phyloP scores from a whole-genome alignment of 306 rosid species.

The Casuarina cunninghamiana region DNA sequence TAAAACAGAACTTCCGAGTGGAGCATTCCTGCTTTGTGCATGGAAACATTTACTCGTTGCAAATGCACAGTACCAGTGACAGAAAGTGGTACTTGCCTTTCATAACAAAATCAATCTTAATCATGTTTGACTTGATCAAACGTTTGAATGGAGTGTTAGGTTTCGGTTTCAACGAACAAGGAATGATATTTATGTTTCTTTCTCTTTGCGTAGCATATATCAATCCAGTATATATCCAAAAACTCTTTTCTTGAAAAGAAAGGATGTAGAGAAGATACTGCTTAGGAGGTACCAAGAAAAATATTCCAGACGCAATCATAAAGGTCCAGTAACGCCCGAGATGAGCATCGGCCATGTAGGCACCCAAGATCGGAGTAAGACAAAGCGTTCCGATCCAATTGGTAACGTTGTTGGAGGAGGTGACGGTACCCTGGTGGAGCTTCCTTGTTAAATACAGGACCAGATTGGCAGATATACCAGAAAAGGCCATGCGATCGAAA shows the following conservation, averaged over 20 bases:
- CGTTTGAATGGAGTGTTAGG: neutral
- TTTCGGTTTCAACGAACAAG: neutral
- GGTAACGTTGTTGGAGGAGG: slow-evolving; percentile 47
- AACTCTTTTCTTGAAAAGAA: no score
- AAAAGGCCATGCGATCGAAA: slow-evolving; percentile 55
- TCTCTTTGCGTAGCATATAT: no score
- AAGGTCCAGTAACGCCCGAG: slow-evolving; percentile 89
- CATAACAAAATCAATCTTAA: neutral
- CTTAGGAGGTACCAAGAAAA: slow-evolving; percentile 48
- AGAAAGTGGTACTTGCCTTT: no score
- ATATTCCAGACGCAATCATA: slow-evolving; percentile 41
- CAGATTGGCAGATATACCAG: slow-evolving; percentile 41
- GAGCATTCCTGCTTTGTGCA: neutral
- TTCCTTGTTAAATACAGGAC: slow-evolving; percentile 40
- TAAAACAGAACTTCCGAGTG: neutral
- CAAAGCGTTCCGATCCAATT: slow-evolving; percentile 68
- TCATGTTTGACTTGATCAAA: neutral
- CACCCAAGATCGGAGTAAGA: slow-evolving; percentile 83
- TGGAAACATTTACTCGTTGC: neutral
- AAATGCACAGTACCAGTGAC: no score
- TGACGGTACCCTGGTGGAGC: slow-evolving; percentile 47
- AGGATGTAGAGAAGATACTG: no score
- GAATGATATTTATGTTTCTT: no score
- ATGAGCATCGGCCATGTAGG: slow-evolving; percentile 77
- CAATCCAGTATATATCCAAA: no score